Evolutionary conservation across 805 yeast genomes (phyloP), one percentile per base, ranked within the genome.

Genomic region (Kodamaea kakaduensis): DNA sequence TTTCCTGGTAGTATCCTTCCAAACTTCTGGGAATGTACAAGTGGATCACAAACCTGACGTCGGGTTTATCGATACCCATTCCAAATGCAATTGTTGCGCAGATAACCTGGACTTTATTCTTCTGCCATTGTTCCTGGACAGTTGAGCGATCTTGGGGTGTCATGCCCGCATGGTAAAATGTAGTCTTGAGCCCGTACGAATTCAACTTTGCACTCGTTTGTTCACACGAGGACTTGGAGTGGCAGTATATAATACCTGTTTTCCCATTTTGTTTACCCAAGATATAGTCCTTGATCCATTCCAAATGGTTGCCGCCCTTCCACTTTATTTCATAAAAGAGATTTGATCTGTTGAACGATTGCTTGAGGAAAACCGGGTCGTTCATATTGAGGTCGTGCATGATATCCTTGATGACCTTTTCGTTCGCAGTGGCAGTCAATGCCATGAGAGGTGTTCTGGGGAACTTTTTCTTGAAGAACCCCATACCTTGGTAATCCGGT

Each of bases 11-110:
- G 57, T 93, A 93, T 0, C 97, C 97, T 60, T 93, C 98, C 44
- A 93, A 66, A 35, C 87, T 85, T 49, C 96, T 67, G 0, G 98
- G 97, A 17, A 93, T 62, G 5, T 93, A 84, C 44, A 82, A 70
- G 61, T 93, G 98, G 26, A 86, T 78, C 3, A 93, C 97, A 64
- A 73, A 89, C 31, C 98, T 67, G 9, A 93, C 98, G 59, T 93
- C 95, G 0, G 96, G 84, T 56, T 93, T 93, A 61, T 93, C 98
- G 38, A 93, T 90, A 31, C 98, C 98, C 98, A 93, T 93, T 17
- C 98, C 98, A 69, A 93, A 93, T 0, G 98, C 98, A 50, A 93
- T 84, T 0, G 98, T 93, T 0, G 98, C 98, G 64, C 97, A 90
- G 9, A 93, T 88, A 1, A 89, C 82, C 52, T 81, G 82, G 15